Conservation (phyloP, 176 grass and related monocot genomes). For the Rhynchospora tenuis region DNA sequence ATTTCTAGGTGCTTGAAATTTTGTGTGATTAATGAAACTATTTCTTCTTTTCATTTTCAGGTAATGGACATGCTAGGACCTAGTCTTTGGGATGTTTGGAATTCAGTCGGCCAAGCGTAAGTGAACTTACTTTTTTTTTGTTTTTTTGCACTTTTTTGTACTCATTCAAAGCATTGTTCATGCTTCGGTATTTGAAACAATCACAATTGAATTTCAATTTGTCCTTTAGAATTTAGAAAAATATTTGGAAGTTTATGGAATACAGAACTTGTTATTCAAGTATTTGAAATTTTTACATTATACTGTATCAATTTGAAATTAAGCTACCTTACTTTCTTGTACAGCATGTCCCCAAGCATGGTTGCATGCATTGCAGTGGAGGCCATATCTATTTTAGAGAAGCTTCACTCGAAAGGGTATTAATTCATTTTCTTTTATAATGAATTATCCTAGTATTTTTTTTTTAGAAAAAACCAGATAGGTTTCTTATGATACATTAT, state of each 20-base stretch:
- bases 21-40: neutral
- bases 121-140: slow-evolving; percentile 37
- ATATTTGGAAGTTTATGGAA: neutral
- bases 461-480: neutral
- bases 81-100: slow-evolving; percentile 99
- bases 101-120: slow-evolving; percentile 89
- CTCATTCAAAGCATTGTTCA: neutral
- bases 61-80: slow-evolving; percentile 98
- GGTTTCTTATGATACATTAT: slow-evolving; percentile 10
- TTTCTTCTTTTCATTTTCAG: slow-evolving; percentile 37
- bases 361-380: slow-evolving; percentile 95
- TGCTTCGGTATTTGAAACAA: neutral
- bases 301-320: neutral
- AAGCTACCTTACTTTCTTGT: slow-evolving; percentile 14
- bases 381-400: slow-evolving; percentile 96
- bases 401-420: slow-evolving; percentile 92
- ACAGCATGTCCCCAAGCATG: slow-evolving; percentile 87
- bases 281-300: neutral
- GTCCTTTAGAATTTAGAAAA: neutral
- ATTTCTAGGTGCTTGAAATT: neutral
- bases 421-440: neutral
- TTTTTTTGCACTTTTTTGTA: neutral
- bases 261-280: neutral
- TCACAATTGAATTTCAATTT: neutral
- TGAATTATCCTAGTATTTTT: neutral